These are phyloP conservation scores for Phalaenopsis equestris DNA, from an alignment of 106 monocot genomes.

Conservation along the genomic window DNA sequence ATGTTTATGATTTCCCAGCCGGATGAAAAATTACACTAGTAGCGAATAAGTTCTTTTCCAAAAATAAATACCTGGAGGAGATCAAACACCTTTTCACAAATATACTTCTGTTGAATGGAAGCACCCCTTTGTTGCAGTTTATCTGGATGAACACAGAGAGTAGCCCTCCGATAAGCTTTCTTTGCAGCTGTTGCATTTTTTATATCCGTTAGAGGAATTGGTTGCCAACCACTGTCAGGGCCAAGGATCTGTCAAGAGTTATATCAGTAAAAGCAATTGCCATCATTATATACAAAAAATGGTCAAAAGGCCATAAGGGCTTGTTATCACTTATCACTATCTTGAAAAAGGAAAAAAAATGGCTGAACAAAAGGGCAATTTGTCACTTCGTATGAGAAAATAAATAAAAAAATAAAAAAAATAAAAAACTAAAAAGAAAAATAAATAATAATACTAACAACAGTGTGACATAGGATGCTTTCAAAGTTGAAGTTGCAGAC, in stretches of 20 bases:
- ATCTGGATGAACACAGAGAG: slow-evolving; percentile 95
- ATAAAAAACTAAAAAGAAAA: not conserved
- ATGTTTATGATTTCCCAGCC: not conserved
- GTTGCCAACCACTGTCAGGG: slow-evolving; percentile 89
- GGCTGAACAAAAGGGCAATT: not conserved
- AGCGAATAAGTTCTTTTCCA: not conserved
- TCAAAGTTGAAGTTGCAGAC: too few species aligned
- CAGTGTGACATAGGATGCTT: too few species aligned
- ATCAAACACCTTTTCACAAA: slow-evolving; percentile 98
- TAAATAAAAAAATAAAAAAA: not conserved
- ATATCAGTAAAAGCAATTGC: not conserved
- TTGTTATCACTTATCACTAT: not conserved
- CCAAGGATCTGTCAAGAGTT: slow-evolving; percentile 69
- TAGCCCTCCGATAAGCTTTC: slow-evolving; percentile 88
- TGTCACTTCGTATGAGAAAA: not conserved
- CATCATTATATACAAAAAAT: not conserved
- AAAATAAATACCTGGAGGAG: slow-evolving; percentile 73
- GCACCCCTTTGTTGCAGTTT: slow-evolving; percentile 97
- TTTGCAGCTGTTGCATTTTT: slow-evolving; percentile 74
- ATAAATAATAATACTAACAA: too few species aligned
- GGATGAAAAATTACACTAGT: not conserved
- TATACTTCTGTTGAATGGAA: slow-evolving; percentile 83
- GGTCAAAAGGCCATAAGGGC: not conserved
- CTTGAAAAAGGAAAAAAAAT: not conserved
- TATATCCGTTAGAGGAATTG: slow-evolving; percentile 75